These are phyloP conservation scores for Cladosporium austrohemisphaericum DNA, from an alignment of 2,329 filamentous ascomycete genomes.

Conservation along the genomic window DNA sequence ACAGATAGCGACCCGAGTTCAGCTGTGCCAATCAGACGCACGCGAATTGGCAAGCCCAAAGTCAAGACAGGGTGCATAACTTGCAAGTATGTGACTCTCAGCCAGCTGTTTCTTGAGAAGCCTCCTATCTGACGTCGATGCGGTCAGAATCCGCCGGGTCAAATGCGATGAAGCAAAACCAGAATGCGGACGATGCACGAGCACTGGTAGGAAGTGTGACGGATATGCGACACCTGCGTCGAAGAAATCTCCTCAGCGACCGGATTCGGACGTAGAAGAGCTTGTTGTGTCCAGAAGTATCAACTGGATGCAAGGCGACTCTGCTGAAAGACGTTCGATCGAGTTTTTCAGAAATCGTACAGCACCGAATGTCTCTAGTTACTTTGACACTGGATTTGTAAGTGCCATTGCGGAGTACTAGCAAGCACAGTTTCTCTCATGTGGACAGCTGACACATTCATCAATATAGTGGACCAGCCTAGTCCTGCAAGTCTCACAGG, in stretches of 20 bases:
- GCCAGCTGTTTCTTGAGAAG: background rate
- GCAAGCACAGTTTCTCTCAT: background rate
- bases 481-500: conserved; percentile 23
- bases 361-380: conserved; percentile 21
- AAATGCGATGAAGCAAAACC: conserved; percentile 52
- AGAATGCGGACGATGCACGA: conserved; percentile 7
- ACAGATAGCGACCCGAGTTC: background rate
- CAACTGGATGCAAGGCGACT: conserved; percentile 62
- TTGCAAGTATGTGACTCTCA: conserved; percentile 42
- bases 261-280: background rate
- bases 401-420: background rate
- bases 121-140: conserved; percentile 21
- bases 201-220: conserved; percentile 37
- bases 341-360: conserved; percentile 27
- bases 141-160: conserved; percentile 60
- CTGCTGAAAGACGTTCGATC: conserved; percentile 57
- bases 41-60: conserved; percentile 8
- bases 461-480: conserved; percentile 22
- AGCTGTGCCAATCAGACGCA: background rate
- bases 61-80: conserved; percentile 14
- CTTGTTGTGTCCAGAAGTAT: conserved; percentile 50
- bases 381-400: conserved; percentile 24
- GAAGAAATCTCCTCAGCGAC: conserved; percentile 56
- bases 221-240: conserved; percentile 56
- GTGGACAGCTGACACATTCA: background rate